These are phyloP conservation scores for Lachancea cidri DNA, from an alignment of 805 yeast genomes.

Conservation along the genomic window DNA sequence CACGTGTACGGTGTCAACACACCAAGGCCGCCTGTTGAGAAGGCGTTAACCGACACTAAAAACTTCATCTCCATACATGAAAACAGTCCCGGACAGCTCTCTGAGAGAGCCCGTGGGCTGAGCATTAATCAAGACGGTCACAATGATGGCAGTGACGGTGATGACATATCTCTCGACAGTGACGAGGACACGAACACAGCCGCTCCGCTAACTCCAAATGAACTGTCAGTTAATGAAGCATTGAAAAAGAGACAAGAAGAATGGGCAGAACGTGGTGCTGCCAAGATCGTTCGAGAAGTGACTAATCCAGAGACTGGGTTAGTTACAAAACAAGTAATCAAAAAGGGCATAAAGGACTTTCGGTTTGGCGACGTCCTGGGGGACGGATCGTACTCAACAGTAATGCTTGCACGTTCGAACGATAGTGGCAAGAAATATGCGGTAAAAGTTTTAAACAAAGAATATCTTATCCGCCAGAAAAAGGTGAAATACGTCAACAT, in stretches of 20 bases:
- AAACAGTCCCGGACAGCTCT: slow-evolving; percentile 1
- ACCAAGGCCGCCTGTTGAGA: slow-evolving; percentile 16
- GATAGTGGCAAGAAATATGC: slow-evolving; percentile 69
- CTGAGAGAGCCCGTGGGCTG: no score
- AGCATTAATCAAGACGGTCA: neutral
- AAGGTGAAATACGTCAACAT: slow-evolving; percentile 81
- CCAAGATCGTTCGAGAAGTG: slow-evolving; percentile 44
- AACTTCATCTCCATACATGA: slow-evolving; percentile 26
- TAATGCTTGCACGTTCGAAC: slow-evolving; percentile 78
- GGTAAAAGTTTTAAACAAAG: slow-evolving; percentile 67
- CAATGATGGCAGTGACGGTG: slow-evolving; percentile 1
- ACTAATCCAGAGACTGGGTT: slow-evolving; percentile 44
- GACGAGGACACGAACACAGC: slow-evolving; percentile 5
- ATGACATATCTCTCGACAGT: slow-evolving; percentile 5
- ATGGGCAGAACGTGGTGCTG: slow-evolving; percentile 59
- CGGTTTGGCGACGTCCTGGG: slow-evolving; percentile 86
- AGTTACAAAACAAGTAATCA: slow-evolving; percentile 45
- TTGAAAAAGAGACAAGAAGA: slow-evolving; percentile 33
- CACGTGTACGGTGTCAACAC: slow-evolving; percentile 8
- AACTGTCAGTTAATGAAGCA: slow-evolving; percentile 7
- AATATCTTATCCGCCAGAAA: slow-evolving; percentile 74
- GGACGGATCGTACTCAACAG: slow-evolving; percentile 95
- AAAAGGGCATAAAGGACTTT: slow-evolving; percentile 70
- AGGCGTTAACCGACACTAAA: slow-evolving; percentile 30
- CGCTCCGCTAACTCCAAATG: slow-evolving; percentile 3